phyloP scores from a whole-genome alignment of 1,284 basidiomycete species.

The Cryptococcus sp. region DNA sequence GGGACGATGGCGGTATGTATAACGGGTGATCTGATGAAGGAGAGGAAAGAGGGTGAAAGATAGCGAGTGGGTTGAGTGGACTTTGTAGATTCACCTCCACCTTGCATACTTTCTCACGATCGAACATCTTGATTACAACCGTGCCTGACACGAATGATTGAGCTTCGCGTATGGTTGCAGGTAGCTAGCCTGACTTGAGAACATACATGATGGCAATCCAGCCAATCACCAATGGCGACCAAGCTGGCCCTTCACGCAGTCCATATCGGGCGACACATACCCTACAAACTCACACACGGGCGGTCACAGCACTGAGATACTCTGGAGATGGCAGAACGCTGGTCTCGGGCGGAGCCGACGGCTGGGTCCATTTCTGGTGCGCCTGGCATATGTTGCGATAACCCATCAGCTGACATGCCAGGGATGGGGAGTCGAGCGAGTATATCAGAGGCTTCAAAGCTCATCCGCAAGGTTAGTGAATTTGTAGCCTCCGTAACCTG shows the following conservation, averaged over 20 bases:
- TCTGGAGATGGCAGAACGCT: conserved; percentile 49
- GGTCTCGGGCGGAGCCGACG: conserved; percentile 47
- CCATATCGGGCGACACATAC: conserved; percentile 41
- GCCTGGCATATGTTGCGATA: background rate
- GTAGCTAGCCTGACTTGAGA: too few species aligned
- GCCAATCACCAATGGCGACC: conserved; percentile 1
- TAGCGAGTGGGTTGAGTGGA: too few species aligned
- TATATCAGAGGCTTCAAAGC: background rate
- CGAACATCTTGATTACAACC: too few species aligned
- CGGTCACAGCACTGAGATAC: conserved; percentile 50
- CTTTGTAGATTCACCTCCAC: too few species aligned
- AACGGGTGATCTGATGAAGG: too few species aligned
- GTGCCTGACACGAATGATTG: too few species aligned
- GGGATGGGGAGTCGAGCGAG: background rate
- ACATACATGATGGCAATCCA: background rate
- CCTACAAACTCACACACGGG: conserved; percentile 48
- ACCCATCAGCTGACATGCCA: background rate
- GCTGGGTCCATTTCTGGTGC: conserved; percentile 43
- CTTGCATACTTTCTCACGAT: too few species aligned
- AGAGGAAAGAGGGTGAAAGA: too few species aligned
- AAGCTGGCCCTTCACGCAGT: conserved; percentile 24
- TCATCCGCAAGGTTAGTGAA: background rate
- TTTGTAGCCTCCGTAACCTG: background rate
- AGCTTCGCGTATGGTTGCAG: too few species aligned
- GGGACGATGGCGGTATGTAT: too few species aligned